A percentile compares a stretch with the other conserved stretches of the same genome.
Conservation (phyloP, 257 asterid species). For the Jasminum sambac region DNA sequence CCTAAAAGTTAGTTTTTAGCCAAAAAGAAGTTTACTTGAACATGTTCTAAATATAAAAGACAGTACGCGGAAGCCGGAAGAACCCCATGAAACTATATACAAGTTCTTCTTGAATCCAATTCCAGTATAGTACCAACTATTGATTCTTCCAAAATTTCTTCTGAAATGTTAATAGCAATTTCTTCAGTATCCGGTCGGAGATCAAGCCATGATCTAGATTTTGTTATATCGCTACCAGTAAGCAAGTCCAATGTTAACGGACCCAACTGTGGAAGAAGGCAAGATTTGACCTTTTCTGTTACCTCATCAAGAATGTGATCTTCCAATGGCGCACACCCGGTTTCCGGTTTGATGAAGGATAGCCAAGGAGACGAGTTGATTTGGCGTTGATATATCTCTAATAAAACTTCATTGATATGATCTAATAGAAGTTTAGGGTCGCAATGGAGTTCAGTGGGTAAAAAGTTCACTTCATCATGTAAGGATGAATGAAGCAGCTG, state of each 20-base stretch:
- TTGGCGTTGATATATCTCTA: slow-evolving; percentile 35
- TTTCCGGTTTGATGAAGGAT: slow-evolving; percentile 38
- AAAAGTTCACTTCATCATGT: slow-evolving; percentile 44
- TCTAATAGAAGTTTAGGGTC: slow-evolving; percentile 72
- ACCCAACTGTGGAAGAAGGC: slow-evolving; percentile 39
- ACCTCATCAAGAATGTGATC: slow-evolving; percentile 51
- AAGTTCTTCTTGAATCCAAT: slow-evolving; percentile 31
- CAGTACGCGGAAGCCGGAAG: background rate
- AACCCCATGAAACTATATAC: background rate
- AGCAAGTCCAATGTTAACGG: slow-evolving; percentile 49
- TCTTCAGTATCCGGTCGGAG: slow-evolving; percentile 43
- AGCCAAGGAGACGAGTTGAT: slow-evolving; percentile 45
- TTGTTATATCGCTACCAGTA: slow-evolving; percentile 39
- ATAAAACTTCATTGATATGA: slow-evolving; percentile 60
- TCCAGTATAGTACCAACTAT: slow-evolving; percentile 46
- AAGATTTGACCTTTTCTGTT: slow-evolving; percentile 50
- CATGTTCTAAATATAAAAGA: background rate
- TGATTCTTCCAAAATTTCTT: slow-evolving; percentile 58
- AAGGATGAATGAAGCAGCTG: slow-evolving; percentile 43
- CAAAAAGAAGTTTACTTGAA: no score
- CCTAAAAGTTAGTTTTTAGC: no score
- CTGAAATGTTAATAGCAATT: slow-evolving; percentile 49
- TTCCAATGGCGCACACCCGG: slow-evolving; percentile 32
- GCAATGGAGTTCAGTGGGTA: slow-evolving; percentile 31
- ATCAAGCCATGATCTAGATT: slow-evolving; percentile 61